A percentile compares a stretch with the other conserved stretches of the same genome.
phyloP scores from a whole-genome alignment of 805 yeast species.

The Monosporozyma servazzii region DNA sequence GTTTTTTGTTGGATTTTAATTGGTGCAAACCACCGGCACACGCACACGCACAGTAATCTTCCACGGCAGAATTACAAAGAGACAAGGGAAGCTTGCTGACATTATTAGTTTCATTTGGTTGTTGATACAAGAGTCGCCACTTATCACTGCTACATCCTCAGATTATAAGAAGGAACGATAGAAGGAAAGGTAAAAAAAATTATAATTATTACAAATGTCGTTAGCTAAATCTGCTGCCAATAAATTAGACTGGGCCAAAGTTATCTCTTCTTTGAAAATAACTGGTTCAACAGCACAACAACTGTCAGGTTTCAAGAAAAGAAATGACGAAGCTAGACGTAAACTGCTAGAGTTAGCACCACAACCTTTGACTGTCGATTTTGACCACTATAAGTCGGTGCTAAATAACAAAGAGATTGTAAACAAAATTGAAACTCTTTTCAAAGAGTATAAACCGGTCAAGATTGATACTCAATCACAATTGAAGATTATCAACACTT shows the following conservation, averaged over 20 bases:
- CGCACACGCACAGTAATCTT: too few relatives aligned
- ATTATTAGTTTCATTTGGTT: too few relatives aligned
- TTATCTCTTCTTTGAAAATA: conserved; percentile 79
- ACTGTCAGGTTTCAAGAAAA: conserved; percentile 88
- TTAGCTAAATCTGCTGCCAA: conserved; percentile 51
- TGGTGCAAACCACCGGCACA: neutral
- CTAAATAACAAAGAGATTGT: conserved; percentile 77
- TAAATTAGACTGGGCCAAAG: conserved; percentile 92
- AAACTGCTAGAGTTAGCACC: conserved; percentile 57
- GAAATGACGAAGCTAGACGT: conserved; percentile 96
- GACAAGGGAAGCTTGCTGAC: too few relatives aligned
- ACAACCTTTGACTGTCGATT: conserved; percentile 75
- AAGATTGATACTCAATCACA: conserved; percentile 83
- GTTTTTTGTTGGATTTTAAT: neutral
- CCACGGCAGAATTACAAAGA: too few relatives aligned
- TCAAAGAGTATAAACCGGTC: conserved; percentile 69
- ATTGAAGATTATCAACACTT: conserved; percentile 82
- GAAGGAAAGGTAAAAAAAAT: too few relatives aligned
- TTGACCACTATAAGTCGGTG: conserved; percentile 64
- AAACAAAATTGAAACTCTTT: conserved; percentile 70
- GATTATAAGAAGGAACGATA: too few relatives aligned
- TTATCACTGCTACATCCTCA: neutral
- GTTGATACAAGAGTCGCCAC: neutral
- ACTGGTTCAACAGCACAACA: conserved; percentile 88
- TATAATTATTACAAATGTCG: too few relatives aligned